Conservation (phyloP, 768 basidiomycete species). For the Boletales sp. region DNA sequence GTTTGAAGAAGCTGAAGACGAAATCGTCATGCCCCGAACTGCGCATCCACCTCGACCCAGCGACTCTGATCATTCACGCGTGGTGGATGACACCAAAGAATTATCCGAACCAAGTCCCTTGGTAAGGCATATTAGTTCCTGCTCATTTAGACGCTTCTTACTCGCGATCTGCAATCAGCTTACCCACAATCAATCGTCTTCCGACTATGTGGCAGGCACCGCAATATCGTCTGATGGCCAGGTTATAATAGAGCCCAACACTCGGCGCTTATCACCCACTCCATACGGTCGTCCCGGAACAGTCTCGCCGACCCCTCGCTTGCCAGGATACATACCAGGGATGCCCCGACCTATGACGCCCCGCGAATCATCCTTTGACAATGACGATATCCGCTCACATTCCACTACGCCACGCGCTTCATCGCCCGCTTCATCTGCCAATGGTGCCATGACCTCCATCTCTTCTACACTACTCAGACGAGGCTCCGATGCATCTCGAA, state of each 20-base stretch:
- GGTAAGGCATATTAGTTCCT: conserved; percentile 19
- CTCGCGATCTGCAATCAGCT: conserved; percentile 10
- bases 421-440: conserved; percentile 48
- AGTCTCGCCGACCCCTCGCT: conserved; percentile 46
- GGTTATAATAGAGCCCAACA: conserved; percentile 43
- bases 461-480: conserved; percentile 44
- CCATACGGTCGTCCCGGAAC: conserved; percentile 50
- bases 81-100: conserved; percentile 17
- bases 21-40: conserved; percentile 71
- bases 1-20: conserved; percentile 73
- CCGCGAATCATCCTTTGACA: conserved; percentile 60
- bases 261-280: conserved; percentile 56
- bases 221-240: conserved; percentile 68
- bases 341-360: conserved; percentile 93
- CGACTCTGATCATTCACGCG: conserved; percentile 25
- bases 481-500: conserved; percentile 55
- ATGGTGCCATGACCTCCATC: conserved; percentile 31
- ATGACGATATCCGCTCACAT: conserved; percentile 71
- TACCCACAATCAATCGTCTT: conserved; percentile 33
- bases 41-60: conserved; percentile 40
- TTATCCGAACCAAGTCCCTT: conserved; percentile 15
- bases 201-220: conserved; percentile 58
- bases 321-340: conserved; percentile 85
- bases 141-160: conserved; percentile 18
- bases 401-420: conserved; percentile 74